Evolutionary conservation across 2,329 filamentous ascomycete species (phyloP).

Genomic region (Diaporthe caulivora): DNA sequence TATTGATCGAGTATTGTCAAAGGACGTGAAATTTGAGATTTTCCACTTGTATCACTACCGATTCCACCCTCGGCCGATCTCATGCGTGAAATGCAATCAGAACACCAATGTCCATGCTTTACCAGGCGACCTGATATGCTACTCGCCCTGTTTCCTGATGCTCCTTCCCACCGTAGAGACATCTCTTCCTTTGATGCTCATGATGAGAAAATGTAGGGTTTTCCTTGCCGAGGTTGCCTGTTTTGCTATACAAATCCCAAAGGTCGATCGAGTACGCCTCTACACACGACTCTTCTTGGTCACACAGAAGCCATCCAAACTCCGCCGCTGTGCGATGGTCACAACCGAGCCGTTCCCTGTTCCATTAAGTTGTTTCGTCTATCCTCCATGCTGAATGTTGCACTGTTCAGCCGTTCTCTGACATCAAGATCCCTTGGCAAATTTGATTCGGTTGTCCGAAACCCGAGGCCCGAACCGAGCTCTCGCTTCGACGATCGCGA

Average conservation of each 20-base stretch:
- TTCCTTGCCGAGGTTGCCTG: background rate
- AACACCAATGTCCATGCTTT: slow-evolving; percentile 13
- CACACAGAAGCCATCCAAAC: slow-evolving; percentile 35
- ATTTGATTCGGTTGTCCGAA: background rate
- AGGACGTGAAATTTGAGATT: background rate
- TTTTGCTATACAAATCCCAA: background rate
- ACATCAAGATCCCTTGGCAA: background rate
- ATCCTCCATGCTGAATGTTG: background rate
- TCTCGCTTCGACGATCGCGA: slow-evolving; percentile 43
- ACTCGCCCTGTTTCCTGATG: background rate
- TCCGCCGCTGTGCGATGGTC: slow-evolving; percentile 44
- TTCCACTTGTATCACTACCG: background rate
- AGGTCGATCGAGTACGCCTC: background rate
- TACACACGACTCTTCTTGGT: background rate
- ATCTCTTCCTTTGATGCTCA: background rate
- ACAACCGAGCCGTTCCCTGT: background rate
- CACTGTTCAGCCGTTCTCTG: background rate
- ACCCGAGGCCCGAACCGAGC: slow-evolving; percentile 27
- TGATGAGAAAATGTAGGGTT: background rate
- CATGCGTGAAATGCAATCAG: slow-evolving; percentile 14
- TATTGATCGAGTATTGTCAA: background rate
- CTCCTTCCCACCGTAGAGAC: background rate
- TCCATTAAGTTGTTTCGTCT: background rate
- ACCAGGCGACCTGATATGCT: background rate
- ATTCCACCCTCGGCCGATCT: background rate